These are phyloP conservation scores for Alopecurus myosuroides DNA, from an alignment of 176 grass and related monocot species.

Conservation along the genomic window DNA sequence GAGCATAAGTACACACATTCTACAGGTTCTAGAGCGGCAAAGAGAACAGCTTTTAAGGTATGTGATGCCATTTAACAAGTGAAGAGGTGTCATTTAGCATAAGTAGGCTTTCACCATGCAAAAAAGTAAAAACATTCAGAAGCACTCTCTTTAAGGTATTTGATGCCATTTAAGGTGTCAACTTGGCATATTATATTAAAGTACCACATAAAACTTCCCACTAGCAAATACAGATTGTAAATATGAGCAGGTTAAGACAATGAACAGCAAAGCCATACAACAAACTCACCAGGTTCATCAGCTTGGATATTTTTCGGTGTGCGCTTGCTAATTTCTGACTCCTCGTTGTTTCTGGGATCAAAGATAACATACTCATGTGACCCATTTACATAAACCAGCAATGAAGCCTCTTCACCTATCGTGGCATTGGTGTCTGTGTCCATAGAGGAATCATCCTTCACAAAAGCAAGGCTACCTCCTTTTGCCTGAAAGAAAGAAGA, in stretches of 20 bases:
- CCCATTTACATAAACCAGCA: slow-evolving; percentile 67
- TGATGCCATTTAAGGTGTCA: neutral
- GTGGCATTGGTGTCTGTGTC: slow-evolving; percentile 20
- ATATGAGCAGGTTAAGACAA: neutral
- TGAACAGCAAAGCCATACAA: neutral
- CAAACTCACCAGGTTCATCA: slow-evolving; percentile 57
- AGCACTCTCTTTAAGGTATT: neutral
- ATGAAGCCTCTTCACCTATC: slow-evolving; percentile 16
- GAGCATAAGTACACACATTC: neutral
- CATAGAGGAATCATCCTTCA: slow-evolving; percentile 37
- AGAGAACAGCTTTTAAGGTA: too few relatives aligned
- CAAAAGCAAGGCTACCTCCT: slow-evolving; percentile 65
- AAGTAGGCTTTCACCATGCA: neutral
- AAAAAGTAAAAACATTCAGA: neutral
- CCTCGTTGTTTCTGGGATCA: slow-evolving; percentile 60
- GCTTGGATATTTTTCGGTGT: slow-evolving; percentile 33
- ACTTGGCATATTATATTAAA: neutral
- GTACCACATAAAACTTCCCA: neutral
- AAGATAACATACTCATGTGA: slow-evolving; percentile 77
- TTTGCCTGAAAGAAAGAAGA: slow-evolving; percentile 47
- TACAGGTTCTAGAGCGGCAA: neutral
- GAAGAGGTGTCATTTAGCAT: too few relatives aligned
- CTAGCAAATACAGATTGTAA: neutral
- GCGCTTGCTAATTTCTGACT: slow-evolving; percentile 19
- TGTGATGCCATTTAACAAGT: too few relatives aligned